Evolutionary conservation across 208 protist species (phyloP).

Genomic region (Wallacemonas rigidus): DNA sequence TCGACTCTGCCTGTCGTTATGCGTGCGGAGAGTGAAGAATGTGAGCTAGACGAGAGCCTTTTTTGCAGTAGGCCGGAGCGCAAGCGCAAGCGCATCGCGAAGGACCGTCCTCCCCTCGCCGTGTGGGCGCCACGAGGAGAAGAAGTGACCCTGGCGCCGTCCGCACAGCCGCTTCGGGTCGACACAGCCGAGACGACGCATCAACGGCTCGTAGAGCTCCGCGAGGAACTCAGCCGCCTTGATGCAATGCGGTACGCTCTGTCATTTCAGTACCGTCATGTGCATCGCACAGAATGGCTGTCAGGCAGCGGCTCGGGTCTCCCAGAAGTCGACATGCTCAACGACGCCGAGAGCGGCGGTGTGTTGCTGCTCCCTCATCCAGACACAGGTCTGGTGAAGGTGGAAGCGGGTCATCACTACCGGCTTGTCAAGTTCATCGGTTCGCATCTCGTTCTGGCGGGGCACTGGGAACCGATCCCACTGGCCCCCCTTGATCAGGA

Average conservation of each 20-base stretch:
- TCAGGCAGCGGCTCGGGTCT: not conserved
- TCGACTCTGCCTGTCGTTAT: too few species aligned
- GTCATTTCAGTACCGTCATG: not conserved
- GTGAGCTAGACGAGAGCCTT: not conserved
- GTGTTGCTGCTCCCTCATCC: constrained; percentile 63
- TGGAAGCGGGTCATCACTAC: constrained; percentile 52
- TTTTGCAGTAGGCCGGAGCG: not conserved
- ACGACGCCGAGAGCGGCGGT: not conserved
- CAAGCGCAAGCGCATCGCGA: not conserved
- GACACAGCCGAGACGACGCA: not conserved
- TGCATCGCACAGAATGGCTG: not conserved
- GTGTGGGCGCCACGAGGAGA: not conserved
- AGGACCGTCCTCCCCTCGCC: not conserved
- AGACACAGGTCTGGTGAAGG: constrained; percentile 42
- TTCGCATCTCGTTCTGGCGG: constrained; percentile 43
- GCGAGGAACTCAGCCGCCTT: not conserved
- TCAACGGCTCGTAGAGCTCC: not conserved
- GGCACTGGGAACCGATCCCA: constrained; percentile 10
- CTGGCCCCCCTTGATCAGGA: not conserved
- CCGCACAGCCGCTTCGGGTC: too few species aligned
- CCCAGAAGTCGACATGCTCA: not conserved
- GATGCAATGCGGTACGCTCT: not conserved
- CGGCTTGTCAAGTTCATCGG: constrained; percentile 68
- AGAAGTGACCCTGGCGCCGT: not conserved
- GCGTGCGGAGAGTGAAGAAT: not conserved